Conservation (phyloP, 768 basidiomycete genomes). For the Auriscalpium vulgare region DNA sequence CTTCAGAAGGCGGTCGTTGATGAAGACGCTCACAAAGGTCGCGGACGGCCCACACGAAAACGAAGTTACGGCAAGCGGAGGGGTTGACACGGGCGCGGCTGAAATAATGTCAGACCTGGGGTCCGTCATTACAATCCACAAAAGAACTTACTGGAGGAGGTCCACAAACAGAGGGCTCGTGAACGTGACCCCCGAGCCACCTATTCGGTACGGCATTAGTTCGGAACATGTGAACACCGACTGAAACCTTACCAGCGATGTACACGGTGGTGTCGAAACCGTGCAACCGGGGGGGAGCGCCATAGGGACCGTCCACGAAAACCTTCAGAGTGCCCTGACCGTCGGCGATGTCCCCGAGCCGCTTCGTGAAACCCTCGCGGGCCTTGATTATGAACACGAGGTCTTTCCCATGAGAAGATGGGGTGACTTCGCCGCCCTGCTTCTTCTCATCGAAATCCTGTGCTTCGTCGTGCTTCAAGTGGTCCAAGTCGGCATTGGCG, state of each 20-base stretch:
- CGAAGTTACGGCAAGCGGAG: constrained; percentile 23
- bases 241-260: constrained; percentile 34
- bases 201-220: constrained; percentile 16
- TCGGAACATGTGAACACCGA: background rate
- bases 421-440: background rate
- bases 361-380: constrained; percentile 50
- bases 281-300: constrained; percentile 32
- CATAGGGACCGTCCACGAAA: constrained; percentile 56
- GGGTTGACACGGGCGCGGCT: constrained; percentile 23
- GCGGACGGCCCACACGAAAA: constrained; percentile 38
- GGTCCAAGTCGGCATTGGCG: constrained; percentile 24
- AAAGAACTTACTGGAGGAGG: constrained; percentile 32
- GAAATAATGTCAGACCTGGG: background rate
- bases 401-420: constrained; percentile 26
- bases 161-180: constrained; percentile 37
- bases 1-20: constrained; percentile 1
- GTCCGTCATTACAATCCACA: background rate
- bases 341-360: constrained; percentile 29
- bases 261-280: constrained; percentile 40
- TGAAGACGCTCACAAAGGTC: constrained; percentile 24
- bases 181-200: constrained; percentile 44
- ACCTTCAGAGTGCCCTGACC: constrained; percentile 30
- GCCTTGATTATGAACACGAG: constrained; percentile 54
- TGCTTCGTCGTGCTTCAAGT: background rate
- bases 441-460: constrained; percentile 7